Percentiles rank a stretch among this genome's conserved stretches.
Conservation (phyloP, 129 eudicot species). For the Lactuca sativa region DNA sequence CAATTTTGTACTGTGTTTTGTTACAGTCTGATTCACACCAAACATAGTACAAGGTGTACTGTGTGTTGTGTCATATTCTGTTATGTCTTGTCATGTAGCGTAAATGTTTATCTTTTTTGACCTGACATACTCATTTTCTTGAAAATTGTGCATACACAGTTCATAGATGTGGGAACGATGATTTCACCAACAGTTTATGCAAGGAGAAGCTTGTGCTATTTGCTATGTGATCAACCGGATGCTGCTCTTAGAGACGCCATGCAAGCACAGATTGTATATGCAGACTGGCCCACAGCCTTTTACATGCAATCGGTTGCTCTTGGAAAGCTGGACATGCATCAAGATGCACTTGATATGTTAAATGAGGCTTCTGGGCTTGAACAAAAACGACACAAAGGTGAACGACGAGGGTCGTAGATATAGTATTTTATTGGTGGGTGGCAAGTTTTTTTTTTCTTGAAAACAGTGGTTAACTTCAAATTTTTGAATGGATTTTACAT, state of each 20-base stretch:
- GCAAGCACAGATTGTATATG: slow-evolving; percentile 84
- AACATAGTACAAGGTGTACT: no score
- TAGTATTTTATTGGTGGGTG: background rate
- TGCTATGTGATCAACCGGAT: slow-evolving; percentile 81
- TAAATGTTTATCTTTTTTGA: no score
- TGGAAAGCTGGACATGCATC: slow-evolving; percentile 76
- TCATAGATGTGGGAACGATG: slow-evolving; percentile 74
- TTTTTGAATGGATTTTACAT: slow-evolving; percentile 25
- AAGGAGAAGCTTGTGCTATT: slow-evolving; percentile 64
- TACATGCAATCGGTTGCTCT: slow-evolving; percentile 91
- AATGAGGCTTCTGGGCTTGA: slow-evolving; percentile 74
- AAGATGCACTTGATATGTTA: slow-evolving; percentile 77
- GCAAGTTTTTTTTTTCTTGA: slow-evolving; percentile 11
- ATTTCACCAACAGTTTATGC: slow-evolving; percentile 80
- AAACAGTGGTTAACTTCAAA: slow-evolving; percentile 29
- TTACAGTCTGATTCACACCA: no score
- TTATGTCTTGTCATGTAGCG: no score
- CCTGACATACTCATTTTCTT: background rate
- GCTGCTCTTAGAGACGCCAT: slow-evolving; percentile 89
- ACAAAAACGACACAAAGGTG: slow-evolving; percentile 62
- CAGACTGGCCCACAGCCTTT: slow-evolving; percentile 86
- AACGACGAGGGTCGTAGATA: slow-evolving; percentile 36
- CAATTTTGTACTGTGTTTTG: no score
- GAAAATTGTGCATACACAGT: slow-evolving; percentile 40
- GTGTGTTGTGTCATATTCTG: no score